These are phyloP conservation scores for Epichloe bromicola DNA, from an alignment of 2,329 filamentous ascomycete genomes.

Conservation along the genomic window DNA sequence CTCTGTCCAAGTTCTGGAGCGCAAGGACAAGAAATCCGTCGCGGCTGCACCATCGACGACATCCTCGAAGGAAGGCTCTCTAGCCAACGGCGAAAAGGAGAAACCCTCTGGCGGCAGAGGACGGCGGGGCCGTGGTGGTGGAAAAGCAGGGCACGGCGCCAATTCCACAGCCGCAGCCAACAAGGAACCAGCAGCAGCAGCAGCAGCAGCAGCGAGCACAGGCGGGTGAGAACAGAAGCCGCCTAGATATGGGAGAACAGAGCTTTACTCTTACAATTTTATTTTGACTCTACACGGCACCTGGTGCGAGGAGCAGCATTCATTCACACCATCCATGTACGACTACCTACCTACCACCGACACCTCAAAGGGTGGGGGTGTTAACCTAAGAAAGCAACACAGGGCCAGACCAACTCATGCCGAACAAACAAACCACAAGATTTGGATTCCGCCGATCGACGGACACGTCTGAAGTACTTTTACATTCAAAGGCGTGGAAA, in stretches of 20 bases:
- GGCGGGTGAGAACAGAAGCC: conserved; percentile 5
- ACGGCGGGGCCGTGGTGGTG: conserved; percentile 19
- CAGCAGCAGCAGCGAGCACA: conserved; percentile 6
- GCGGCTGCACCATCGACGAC: conserved; percentile 9
- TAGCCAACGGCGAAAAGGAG: conserved; percentile 8
- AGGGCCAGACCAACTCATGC: neutral
- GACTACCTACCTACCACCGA: too few relatives aligned
- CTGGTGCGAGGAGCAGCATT: neutral
- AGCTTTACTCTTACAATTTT: neutral
- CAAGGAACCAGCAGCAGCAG: neutral
- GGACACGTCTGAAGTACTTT: neutral
- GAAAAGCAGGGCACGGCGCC: conserved; percentile 7
- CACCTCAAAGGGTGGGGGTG: too few relatives aligned
- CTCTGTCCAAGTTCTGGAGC: conserved; percentile 74
- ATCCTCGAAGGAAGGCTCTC: conserved; percentile 3
- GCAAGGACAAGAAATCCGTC: conserved; percentile 46
- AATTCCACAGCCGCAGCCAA: conserved; percentile 2
- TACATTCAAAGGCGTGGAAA: neutral
- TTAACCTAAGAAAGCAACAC: neutral
- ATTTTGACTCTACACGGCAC: conserved; percentile 1
- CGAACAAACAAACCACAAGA: neutral
- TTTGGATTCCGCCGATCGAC: neutral
- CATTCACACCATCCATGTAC: neutral
- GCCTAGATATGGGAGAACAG: neutral
- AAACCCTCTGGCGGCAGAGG: conserved; percentile 18